Evolutionary conservation across 202 grass and related monocot genomes (phyloP), one percentile per base, ranked within the genome.

Genomic region (Thinopyrum obtusiflorum): DNA sequence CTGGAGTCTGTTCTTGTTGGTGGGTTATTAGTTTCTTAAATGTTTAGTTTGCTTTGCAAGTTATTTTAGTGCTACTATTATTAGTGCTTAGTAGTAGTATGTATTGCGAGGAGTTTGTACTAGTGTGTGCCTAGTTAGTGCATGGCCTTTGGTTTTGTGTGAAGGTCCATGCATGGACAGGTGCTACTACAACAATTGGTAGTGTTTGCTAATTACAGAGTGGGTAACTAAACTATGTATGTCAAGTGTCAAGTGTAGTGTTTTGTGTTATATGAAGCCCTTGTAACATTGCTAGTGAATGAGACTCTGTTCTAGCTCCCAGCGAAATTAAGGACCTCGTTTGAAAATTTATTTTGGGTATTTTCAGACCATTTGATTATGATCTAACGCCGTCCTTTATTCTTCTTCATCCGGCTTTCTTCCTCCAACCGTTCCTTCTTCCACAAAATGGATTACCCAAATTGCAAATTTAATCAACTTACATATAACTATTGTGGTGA

Each of bases 121-220:
- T 36, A 80, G 37, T 13, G 18, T 15, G 9, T 33, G 26, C 49
- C 49, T 83, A 70, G 7, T 29, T 36, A 26, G 27, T 72, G 65
- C n/a, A 12, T 57, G 57, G 31, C 55, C 75, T 79, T 65, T 59
- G 32, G 81, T 88, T 80, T 80, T 84, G 75, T 68, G 63, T 44
- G 42, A 73, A 74, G 23, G 27, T 51, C 63, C 53, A 64, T 77
- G 7, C 65, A 68, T 68, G 17, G 2, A 60, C 0, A 8, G 10
- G 10, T 17, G 15, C 49, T n/a, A 24, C 51, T 11, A 74, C 9
- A 15, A 31, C 31, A 75, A 11, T 31, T 55, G 18, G 27, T 76
- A 76, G 42, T 40, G 71, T 74, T 74, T 74, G 71, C 71, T 74
- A 49, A 74, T 74, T 10, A 18, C 39, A 49, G 15, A 26, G 40